Conservation (phyloP, 2,329 filamentous ascomycete species). For the Trichoderma guizhouense region DNA sequence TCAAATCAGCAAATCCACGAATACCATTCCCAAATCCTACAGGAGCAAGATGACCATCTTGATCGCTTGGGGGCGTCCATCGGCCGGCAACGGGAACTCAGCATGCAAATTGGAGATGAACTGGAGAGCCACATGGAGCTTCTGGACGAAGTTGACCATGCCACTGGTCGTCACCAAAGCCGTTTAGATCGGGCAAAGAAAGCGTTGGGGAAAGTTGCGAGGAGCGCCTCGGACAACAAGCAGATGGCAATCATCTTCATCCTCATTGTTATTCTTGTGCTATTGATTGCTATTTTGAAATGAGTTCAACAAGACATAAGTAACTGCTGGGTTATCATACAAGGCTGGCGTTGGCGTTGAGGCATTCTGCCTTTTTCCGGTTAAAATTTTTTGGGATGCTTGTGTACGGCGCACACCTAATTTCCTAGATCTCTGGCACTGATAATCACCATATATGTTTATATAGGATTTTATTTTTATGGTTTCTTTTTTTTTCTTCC, state of each 20-base stretch:
- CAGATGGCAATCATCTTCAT: constrained; percentile 80
- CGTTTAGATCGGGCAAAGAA: constrained; percentile 72
- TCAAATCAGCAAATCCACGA: constrained; percentile 82
- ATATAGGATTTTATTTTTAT: neutral
- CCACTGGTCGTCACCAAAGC: constrained; percentile 75
- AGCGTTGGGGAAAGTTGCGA: constrained; percentile 67
- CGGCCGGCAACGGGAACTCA: constrained; percentile 82
- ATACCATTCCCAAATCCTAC: constrained; percentile 76
- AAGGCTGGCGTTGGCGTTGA: neutral
- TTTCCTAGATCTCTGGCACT: neutral
- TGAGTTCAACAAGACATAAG: constrained; percentile 33
- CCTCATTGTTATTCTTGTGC: constrained; percentile 75
- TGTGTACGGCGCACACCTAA: neutral
- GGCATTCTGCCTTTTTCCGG: neutral
- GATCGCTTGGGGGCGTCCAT: constrained; percentile 84
- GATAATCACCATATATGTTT: neutral
- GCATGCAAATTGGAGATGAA: constrained; percentile 95
- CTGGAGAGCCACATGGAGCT: constrained; percentile 85
- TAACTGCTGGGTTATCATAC: neutral
- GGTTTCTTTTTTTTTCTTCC: neutral
- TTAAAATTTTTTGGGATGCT: neutral
- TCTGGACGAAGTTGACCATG: constrained; percentile 82
- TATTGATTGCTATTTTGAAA: constrained; percentile 81
- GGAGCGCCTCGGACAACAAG: constrained; percentile 78
- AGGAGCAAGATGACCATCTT: constrained; percentile 92